Percentiles rank a stretch among this genome's conserved stretches.
Evolutionary conservation across 2,329 filamentous ascomycete genomes (phyloP).

Genomic region (Cephalotrichum gorgonifer): DNA sequence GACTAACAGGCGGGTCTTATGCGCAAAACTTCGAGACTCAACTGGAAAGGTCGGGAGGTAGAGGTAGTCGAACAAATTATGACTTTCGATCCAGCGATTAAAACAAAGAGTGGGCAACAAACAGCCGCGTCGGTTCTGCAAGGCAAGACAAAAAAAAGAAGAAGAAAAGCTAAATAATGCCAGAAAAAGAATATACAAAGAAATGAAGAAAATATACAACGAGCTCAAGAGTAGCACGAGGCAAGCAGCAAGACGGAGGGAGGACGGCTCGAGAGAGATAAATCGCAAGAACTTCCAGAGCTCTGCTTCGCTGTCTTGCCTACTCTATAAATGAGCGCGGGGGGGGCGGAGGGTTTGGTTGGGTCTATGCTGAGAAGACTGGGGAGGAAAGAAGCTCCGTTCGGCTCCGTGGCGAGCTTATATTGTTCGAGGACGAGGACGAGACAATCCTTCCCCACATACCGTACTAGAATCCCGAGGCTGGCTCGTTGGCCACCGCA

Average conservation of each 20-base stretch:
- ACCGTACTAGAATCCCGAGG: too few species aligned
- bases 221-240: neutral
- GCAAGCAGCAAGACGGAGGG: neutral
- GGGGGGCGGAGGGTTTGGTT: constrained; percentile 12
- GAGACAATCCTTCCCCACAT: too few species aligned
- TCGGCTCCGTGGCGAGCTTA: neutral
- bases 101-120: too few species aligned
- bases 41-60: too few species aligned
- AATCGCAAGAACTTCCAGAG: constrained; percentile 32
- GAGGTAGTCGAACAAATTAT: too few species aligned
- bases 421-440: too few species aligned
- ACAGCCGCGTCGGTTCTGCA: too few species aligned
- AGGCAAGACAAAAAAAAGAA: neutral
- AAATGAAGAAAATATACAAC: constrained; percentile 5
- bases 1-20: neutral
- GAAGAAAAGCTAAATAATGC: neutral
- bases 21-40: neutral
- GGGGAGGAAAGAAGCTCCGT: constrained; percentile 11
- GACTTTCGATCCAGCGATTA: neutral
- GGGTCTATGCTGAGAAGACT: constrained; percentile 18
- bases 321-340: constrained; percentile 10
- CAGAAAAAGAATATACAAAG: constrained; percentile 7
- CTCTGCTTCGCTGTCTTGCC: constrained; percentile 23
- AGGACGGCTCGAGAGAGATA: neutral
- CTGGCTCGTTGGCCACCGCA: neutral